phyloP scores from a whole-genome alignment of 139 green algal species.

The Helicosporidium sp. region DNA sequence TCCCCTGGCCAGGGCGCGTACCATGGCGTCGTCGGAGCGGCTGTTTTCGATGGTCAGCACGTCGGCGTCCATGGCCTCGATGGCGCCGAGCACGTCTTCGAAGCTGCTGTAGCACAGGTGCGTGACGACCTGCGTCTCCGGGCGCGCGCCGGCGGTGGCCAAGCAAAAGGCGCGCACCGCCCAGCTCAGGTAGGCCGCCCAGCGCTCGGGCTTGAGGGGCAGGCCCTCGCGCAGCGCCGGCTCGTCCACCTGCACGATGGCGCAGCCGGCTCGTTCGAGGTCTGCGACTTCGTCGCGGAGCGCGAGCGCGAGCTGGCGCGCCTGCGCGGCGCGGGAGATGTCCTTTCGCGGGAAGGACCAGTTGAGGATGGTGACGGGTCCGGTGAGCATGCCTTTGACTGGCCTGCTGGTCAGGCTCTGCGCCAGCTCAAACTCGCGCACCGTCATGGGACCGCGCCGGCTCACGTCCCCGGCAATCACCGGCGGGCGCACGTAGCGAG shows the following conservation, averaged over 20 bases:
- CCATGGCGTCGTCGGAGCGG: conserved; percentile 59
- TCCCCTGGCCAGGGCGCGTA: conserved; percentile 35
- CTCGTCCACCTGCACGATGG: conserved; percentile 76
- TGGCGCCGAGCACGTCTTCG: conserved; percentile 62
- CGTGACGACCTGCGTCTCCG: conserved; percentile 40
- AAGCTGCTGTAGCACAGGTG: conserved; percentile 87
- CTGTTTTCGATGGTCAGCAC: conserved; percentile 87
- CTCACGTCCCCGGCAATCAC: conserved; percentile 55
- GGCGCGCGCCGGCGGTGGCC: conserved; percentile 10
- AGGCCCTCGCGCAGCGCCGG: conserved; percentile 77
- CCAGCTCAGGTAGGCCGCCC: conserved; percentile 62
- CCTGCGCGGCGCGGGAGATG: conserved; percentile 39
- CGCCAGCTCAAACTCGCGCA: conserved; percentile 54
- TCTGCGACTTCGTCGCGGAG: conserved; percentile 64
- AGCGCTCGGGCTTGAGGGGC: conserved; percentile 50
- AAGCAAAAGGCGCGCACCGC: conserved; percentile 67
- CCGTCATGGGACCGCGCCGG: conserved; percentile 50
- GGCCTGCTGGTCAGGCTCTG: conserved; percentile 49
- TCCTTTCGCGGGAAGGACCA: conserved; percentile 79
- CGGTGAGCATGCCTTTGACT: conserved; percentile 85
- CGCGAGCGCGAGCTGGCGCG: conserved; percentile 57
- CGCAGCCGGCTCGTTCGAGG: conserved; percentile 59
- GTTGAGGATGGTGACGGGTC: conserved; percentile 80
- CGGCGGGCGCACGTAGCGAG: conserved; percentile 66
- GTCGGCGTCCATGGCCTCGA: conserved; percentile 57